Conservation (phyloP, 495 filamentous ascomycete genomes). For the Penicillium malachiteum region DNA sequence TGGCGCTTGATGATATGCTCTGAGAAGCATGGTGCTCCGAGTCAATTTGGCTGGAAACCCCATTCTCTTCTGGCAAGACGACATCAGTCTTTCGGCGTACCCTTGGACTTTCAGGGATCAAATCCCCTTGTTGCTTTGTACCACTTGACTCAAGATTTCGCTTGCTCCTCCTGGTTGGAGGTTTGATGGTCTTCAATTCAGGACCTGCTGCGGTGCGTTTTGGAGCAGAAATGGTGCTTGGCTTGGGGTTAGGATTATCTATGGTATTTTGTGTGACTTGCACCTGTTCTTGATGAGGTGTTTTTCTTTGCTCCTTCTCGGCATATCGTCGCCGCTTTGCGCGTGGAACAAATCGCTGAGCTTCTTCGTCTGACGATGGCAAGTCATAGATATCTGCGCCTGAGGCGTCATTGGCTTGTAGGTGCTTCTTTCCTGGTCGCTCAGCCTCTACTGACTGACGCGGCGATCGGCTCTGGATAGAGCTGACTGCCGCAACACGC, state of each 20-base stretch:
- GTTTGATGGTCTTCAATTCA: not conserved
- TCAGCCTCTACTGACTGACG: not conserved
- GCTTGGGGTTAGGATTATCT: not conserved
- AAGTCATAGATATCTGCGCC: slow-evolving; percentile 32
- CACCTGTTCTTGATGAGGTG: too few relatives aligned
- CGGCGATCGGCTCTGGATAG: slow-evolving; percentile 1
- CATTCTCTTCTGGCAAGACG: not conserved
- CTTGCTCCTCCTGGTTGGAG: not conserved
- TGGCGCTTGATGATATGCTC: not conserved
- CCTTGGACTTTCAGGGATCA: too few relatives aligned
- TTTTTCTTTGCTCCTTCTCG: not conserved
- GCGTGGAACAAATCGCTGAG: not conserved
- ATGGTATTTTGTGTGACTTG: not conserved
- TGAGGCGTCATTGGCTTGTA: not conserved
- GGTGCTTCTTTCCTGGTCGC: not conserved
- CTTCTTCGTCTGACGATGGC: slow-evolving; percentile 41
- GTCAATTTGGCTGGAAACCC: not conserved
- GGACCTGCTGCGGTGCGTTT: not conserved
- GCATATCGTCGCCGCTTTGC: slow-evolving; percentile 20
- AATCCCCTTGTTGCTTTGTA: too few relatives aligned
- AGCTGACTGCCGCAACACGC: not conserved
- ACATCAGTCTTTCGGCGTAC: too few relatives aligned
- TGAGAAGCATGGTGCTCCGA: not conserved
- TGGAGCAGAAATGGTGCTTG: not conserved
- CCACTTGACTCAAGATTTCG: not conserved